Conservation (phyloP, 1,284 basidiomycete genomes). For the Heterobasidion annosum region DNA sequence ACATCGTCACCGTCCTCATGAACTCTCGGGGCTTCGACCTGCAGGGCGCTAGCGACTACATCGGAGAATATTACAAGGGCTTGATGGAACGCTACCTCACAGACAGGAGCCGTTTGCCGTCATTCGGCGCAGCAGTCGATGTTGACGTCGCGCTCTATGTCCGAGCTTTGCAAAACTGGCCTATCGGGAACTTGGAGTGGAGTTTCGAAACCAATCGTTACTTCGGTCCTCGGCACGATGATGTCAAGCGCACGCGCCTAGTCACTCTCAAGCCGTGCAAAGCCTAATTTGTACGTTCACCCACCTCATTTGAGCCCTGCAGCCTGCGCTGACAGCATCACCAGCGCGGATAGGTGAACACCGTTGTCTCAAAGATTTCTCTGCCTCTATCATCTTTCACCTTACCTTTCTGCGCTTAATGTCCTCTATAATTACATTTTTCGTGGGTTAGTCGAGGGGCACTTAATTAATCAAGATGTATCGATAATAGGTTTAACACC, state of each 20-base stretch:
- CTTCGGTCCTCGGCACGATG: conserved; percentile 37
- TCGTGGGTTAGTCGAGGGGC: no score
- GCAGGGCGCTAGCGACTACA: conserved; percentile 51
- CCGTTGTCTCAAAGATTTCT: no score
- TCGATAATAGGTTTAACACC: no score
- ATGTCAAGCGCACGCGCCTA: conserved; percentile 36
- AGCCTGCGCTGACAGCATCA: no score
- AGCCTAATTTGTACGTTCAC: background rate
- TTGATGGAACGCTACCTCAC: conserved; percentile 41
- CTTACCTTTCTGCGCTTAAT: no score
- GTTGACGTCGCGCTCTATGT: conserved; percentile 37
- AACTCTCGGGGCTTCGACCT: conserved; percentile 37
- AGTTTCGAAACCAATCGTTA: conserved; percentile 52
- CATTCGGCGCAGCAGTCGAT: conserved; percentile 39
- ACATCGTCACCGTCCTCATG: conserved; percentile 62
- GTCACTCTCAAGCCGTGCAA: conserved; percentile 21
- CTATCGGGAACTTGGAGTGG: conserved; percentile 29
- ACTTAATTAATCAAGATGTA: no score
- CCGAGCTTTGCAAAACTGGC: conserved; percentile 38
- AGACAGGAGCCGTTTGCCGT: conserved; percentile 35
- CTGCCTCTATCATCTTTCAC: no score
- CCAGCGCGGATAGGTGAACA: no score
- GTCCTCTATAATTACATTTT: no score
- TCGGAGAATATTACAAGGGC: conserved; percentile 41
- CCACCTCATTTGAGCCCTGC: background rate